Base-by-base conservation (phyloP, 352 stramenopile species). In the Peronospora farinosa region DNA sequence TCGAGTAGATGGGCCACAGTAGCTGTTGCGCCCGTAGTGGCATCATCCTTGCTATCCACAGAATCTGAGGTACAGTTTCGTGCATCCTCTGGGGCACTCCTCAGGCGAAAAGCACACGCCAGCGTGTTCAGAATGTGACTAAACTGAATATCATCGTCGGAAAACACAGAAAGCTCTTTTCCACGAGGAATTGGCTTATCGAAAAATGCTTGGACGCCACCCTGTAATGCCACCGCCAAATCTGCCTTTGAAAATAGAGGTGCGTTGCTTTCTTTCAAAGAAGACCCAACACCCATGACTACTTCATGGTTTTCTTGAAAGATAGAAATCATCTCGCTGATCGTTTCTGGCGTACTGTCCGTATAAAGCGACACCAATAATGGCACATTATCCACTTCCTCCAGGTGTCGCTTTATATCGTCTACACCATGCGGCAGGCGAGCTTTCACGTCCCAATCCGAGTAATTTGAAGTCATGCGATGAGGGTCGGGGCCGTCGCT, bases 371-470 rank as follows among this genome's bases (percentile, higher is more conserved):
- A 97, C 23, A 99, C 96, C 23, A 99, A 67, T 8, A 99, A 72
- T 11, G 96, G 96, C 8, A 99, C 96, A 56, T 99, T 99, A 65
- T 99, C 96, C 7, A 99, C 93, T 44, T 97, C 89, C n/a, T 94
- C 72, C 13, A 99, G 66, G 51, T 99, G 97, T 7, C 86, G 76
- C 47, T 93, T 96, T 33, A 99, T 98, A 11, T 95, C 93, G 12
- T 96, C 88, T 10, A 86, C 86, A 23, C 97, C 97, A 65, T 99
- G 97, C 3, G 97, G 96, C 13, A 98, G 54, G 8, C 92, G 81
- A 19, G 93, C 93, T 55, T 97, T 98, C 12, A 97, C 88, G 51
- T 97, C 90, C 94, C 96, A 98, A 65, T 98, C 95, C 17, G 95
- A 97, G 68, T 98, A 98, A 40, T 94, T 95, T 5, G 88, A 97